Conservation (phyloP, 2,329 filamentous ascomycete genomes). For the Leptographium flavum region DNA sequence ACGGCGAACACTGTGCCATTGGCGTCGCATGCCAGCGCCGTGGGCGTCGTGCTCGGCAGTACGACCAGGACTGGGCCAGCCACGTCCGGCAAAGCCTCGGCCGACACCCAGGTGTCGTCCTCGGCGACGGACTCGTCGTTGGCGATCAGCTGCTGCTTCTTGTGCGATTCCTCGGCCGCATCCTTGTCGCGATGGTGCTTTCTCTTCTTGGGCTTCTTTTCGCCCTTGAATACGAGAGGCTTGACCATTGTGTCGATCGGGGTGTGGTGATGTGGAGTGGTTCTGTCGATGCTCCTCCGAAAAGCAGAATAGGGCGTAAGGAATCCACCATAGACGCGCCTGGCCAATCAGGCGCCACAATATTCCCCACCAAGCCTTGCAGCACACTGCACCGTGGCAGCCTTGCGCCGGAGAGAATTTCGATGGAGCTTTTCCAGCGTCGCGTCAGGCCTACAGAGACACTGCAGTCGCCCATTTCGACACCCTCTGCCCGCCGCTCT, state of each 20-base stretch:
- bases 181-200: conserved; percentile 55
- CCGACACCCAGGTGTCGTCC: conserved; percentile 87
- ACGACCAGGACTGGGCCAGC: conserved; percentile 73
- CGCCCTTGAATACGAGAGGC: conserved; percentile 87
- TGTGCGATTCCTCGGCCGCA: conserved; percentile 17
- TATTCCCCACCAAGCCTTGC: not conserved
- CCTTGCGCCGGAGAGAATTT: conserved; percentile 1
- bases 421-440: not conserved
- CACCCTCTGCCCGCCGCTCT: not conserved
- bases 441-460: not conserved
- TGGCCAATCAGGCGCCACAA: not conserved
- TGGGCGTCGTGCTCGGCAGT: conserved; percentile 57
- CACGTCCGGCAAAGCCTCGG: conserved; percentile 60
- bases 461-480: not conserved
- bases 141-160: conserved; percentile 21
- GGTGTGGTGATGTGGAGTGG: not conserved
- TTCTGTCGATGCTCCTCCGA: not conserved
- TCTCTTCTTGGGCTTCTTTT: conserved; percentile 87
- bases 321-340: not conserved
- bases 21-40: conserved; percentile 72
- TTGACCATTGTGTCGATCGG: conserved; percentile 56
- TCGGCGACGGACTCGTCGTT: conserved; percentile 28
- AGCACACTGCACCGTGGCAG: not conserved
- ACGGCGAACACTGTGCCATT: conserved; percentile 76
- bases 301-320: too few relatives aligned